phyloP scores from a whole-genome alignment of 768 basidiomycete species.

The Melanogaster broomeanus region DNA sequence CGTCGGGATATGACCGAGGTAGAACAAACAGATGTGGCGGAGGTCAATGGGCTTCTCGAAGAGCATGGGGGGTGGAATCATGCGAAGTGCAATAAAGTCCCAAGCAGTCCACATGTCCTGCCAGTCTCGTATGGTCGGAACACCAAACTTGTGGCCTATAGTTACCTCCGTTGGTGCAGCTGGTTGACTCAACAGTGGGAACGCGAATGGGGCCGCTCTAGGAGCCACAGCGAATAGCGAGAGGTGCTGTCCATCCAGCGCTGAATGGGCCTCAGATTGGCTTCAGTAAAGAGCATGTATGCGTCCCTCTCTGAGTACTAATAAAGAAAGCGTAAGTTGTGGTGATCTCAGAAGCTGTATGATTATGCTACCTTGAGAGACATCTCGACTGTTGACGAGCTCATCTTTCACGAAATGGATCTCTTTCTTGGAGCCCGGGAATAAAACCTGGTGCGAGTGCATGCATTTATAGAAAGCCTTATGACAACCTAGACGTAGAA shows the following conservation, averaged over 20 bases:
- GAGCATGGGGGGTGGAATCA: slow-evolving; percentile 88
- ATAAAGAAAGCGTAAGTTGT: neutral
- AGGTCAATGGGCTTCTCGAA: slow-evolving; percentile 91
- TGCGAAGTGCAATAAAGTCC: slow-evolving; percentile 80
- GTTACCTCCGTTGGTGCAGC: slow-evolving; percentile 16
- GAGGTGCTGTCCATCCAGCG: slow-evolving; percentile 77
- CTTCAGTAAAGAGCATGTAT: slow-evolving; percentile 64
- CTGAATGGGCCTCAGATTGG: slow-evolving; percentile 81
- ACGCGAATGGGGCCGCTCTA: slow-evolving; percentile 86
- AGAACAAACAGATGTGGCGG: slow-evolving; percentile 96
- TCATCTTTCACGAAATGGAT: slow-evolving; percentile 70
- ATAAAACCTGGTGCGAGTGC: slow-evolving; percentile 52
- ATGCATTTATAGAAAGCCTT: slow-evolving; percentile 83
- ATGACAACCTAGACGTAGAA: slow-evolving; percentile 58
- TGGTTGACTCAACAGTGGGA: slow-evolving; percentile 59
- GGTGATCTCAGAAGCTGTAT: neutral
- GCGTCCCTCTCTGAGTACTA: slow-evolving; percentile 83
- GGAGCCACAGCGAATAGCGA: slow-evolving; percentile 85
- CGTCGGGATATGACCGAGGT: slow-evolving; percentile 90
- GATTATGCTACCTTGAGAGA: slow-evolving; percentile 74
- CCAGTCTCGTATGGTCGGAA: slow-evolving; percentile 83
- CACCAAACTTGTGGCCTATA: slow-evolving; percentile 45
- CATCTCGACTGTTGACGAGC: slow-evolving; percentile 79
- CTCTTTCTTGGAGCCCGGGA: slow-evolving; percentile 46
- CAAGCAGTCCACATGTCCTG: slow-evolving; percentile 81